Evolutionary conservation across 768 basidiomycete genomes (phyloP), one percentile per base, ranked within the genome.

Genomic region (Stropharia rugosoannulata): DNA sequence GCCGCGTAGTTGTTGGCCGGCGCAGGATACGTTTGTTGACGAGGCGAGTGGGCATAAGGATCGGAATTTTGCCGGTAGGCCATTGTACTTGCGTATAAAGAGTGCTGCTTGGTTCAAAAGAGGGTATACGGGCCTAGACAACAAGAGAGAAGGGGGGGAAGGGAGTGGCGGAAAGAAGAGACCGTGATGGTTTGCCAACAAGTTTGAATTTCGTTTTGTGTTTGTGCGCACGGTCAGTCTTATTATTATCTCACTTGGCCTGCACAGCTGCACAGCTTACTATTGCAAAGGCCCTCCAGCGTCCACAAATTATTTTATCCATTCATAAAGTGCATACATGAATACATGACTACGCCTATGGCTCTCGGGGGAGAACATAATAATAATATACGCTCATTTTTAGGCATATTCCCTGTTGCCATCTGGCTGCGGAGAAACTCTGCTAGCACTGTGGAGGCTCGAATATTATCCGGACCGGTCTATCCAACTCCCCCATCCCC

Each of bases 61-160:
- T 80, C 78, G 76, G 75, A 64, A 64, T 81, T 79, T 49, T 77
- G 79, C 49, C 70, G 75, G 59, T 86, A 80, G 51, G 84, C 79
- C 85, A 86, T 86, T 54, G 62, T 55, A 58, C 48, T 51, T 41
- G 60, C 27, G 39, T 50, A 41, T 45, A 60, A 51, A 16, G 40
- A 54, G 52, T 37, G 40, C 51, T 49, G 39, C 47, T 39, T 51
- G 41, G 50, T n/a, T 38, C 7, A 49, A 59, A 46, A 37, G 51
- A 58, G 35, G 57, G 46, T 57, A 44, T 58, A 58, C 50, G 57
- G 50, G 57, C 55, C 50, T 51, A 44, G 43, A 38, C 36, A 61
- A 56, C 57, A 54, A 58, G 58, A 40, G 52, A 51, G 9, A 8
- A 27, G 52, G 37, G 41, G 46, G 46, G 46, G 29, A 48, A 47